Evolutionary conservation across 768 basidiomycete species (phyloP).

Genomic region (Rhodotorula taiwanensis): DNA sequence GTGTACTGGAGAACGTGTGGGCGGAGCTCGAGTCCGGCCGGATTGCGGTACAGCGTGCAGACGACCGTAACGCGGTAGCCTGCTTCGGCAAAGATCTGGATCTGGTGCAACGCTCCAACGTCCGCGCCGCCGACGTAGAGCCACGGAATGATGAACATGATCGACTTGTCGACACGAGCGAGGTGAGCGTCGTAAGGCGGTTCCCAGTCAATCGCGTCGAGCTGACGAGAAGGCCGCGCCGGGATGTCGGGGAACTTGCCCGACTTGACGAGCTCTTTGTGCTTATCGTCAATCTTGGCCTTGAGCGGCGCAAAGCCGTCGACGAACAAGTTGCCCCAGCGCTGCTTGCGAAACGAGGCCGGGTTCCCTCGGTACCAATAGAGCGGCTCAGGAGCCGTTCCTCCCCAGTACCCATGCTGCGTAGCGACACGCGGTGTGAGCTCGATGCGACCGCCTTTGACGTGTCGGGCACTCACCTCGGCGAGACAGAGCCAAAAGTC

Average conservation of each 20-base stretch:
- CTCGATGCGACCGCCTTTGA: too few relatives aligned
- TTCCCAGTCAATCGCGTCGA: conserved; percentile 29
- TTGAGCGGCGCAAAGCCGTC: conserved; percentile 24
- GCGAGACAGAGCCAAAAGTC: conserved; percentile 40
- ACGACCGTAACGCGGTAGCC: conserved; percentile 36
- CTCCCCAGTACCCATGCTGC: conserved; percentile 35
- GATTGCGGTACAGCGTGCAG: conserved; percentile 30
- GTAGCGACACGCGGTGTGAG: too few relatives aligned
- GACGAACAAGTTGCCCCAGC: conserved; percentile 37
- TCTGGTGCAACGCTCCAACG: conserved; percentile 32
- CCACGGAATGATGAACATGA: conserved; percentile 36
- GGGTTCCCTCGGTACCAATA: conserved; percentile 38
- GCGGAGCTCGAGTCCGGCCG: conserved; percentile 30
- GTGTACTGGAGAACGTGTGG: conserved; percentile 35
- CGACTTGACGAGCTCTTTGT: conserved; percentile 2
- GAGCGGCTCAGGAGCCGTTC: conserved; percentile 29
- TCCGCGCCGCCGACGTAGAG: conserved; percentile 34
- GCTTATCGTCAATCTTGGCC: conserved; percentile 21
- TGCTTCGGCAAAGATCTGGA: conserved; percentile 26
- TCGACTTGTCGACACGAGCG: conserved; percentile 13
- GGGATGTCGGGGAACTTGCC: conserved; percentile 10
- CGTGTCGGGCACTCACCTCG: conserved; percentile 5
- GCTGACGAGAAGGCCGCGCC: conserved; percentile 13
- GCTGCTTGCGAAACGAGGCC: conserved; percentile 19
- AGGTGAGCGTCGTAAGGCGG: conserved; percentile 22